These are phyloP conservation scores for Helicostylum pulchrum DNA, from an alignment of 192 early-diverging fungal genomes.

Conservation along the genomic window DNA sequence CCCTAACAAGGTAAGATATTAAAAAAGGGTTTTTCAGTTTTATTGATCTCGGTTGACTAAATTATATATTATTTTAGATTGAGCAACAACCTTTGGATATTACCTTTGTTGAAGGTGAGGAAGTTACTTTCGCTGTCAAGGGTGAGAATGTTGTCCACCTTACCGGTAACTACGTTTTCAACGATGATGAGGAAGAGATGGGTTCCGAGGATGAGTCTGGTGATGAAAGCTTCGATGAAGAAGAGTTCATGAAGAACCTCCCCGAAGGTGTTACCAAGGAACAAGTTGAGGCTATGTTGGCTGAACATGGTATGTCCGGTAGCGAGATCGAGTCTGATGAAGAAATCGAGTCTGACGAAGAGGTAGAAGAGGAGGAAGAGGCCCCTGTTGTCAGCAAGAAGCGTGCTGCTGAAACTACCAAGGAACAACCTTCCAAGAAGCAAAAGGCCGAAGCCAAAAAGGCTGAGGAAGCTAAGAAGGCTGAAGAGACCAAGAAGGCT, in stretches of 20 bases:
- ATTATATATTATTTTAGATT: slow-evolving; percentile 20
- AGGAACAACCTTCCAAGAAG: slow-evolving; percentile 2
- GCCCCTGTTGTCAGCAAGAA: slow-evolving; percentile 30
- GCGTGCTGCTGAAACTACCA: slow-evolving; percentile 31
- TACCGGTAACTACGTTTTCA: slow-evolving; percentile 67
- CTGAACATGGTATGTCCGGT: background rate
- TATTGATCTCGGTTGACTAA: background rate
- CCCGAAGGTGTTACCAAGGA: background rate
- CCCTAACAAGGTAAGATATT: slow-evolving; percentile 50
- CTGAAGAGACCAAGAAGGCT: slow-evolving; percentile 17
- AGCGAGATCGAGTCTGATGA: slow-evolving; percentile 29
- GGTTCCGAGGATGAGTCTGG: slow-evolving; percentile 18
- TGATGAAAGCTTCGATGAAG: slow-evolving; percentile 2
- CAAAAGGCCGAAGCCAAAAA: slow-evolving; percentile 9
- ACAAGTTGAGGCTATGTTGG: background rate
- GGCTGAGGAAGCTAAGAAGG: slow-evolving; percentile 23
- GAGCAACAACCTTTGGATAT: slow-evolving; percentile 77
- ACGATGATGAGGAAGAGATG: slow-evolving; percentile 34
- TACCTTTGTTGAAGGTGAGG: slow-evolving; percentile 71
- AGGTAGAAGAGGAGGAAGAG: slow-evolving; percentile 38
- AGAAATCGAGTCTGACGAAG: slow-evolving; percentile 37
- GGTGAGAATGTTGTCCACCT: slow-evolving; percentile 70
- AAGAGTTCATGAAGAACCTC: background rate
- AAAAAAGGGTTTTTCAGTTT: background rate
- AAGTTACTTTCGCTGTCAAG: slow-evolving; percentile 69